These are phyloP conservation scores for Aspergillus puulaauensis DNA, from an alignment of 2,329 filamentous ascomycete genomes.

Conservation along the genomic window DNA sequence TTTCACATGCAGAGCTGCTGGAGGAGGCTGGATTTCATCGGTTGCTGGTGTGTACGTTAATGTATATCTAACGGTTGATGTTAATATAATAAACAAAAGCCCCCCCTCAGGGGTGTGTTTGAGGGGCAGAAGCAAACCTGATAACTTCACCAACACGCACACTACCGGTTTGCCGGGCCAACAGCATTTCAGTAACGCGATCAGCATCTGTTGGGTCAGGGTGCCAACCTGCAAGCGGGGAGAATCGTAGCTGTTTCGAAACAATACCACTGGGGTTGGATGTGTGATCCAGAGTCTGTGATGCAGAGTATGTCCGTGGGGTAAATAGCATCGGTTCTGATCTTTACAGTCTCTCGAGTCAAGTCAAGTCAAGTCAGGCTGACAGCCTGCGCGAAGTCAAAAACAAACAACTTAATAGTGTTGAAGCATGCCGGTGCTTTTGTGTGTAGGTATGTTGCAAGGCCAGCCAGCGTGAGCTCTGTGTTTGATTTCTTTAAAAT, in stretches of 20 bases:
- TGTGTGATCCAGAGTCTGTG: conserved; percentile 38
- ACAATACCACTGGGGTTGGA: conserved; percentile 14
- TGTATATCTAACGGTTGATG: conserved; percentile 57
- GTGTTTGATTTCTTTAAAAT: no score
- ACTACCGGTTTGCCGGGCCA: conserved; percentile 85
- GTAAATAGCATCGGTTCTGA: conserved; percentile 42
- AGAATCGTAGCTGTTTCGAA: conserved; percentile 27
- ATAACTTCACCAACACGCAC: conserved; percentile 94
- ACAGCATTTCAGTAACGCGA: conserved; percentile 64
- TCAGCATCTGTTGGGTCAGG: conserved; percentile 21
- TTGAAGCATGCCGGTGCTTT: no score
- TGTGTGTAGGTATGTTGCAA: no score
- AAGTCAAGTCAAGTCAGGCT: no score
- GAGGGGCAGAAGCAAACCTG: conserved; percentile 55
- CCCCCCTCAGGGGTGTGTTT: background rate
- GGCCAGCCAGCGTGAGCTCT: no score
- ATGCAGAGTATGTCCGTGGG: conserved; percentile 42
- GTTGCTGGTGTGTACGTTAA: conserved; percentile 86
- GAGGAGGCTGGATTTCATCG: conserved; percentile 87
- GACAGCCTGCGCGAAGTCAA: background rate
- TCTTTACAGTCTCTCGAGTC: background rate
- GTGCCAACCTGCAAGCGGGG: conserved; percentile 37
- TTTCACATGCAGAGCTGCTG: conserved; percentile 75
- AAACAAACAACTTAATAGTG: background rate
- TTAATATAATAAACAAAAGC: background rate